phyloP scores from a whole-genome alignment of 805 yeast genomes.

The Brettanomyces custersianus region DNA sequence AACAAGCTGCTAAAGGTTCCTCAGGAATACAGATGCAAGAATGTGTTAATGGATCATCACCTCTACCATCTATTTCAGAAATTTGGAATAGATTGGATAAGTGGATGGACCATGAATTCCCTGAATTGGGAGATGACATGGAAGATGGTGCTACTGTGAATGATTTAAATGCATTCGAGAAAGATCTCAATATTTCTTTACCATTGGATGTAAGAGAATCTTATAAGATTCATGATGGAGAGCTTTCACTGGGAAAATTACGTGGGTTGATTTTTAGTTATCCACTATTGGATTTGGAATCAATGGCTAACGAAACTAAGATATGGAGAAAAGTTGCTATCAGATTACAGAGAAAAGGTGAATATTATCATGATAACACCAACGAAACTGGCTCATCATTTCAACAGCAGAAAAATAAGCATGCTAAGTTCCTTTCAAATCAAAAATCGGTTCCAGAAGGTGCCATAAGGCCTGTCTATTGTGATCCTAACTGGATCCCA shows the following conservation, averaged over 20 bases:
- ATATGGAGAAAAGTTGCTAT: conserved; percentile 71
- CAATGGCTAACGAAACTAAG: conserved; percentile 68
- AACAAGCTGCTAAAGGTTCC: conserved; percentile 41
- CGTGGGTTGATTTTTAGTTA: conserved; percentile 76
- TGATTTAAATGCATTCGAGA: conserved; percentile 77
- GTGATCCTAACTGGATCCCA: conserved; percentile 92
- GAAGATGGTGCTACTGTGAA: conserved; percentile 70
- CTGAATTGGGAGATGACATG: conserved; percentile 73
- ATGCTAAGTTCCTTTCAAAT: conserved; percentile 30
- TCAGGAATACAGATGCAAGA: conserved; percentile 33
- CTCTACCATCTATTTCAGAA: conserved; percentile 54
- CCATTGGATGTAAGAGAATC: conserved; percentile 83
- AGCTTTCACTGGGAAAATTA: conserved; percentile 66
- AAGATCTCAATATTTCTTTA: conserved; percentile 62
- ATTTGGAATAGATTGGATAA: conserved; percentile 87
- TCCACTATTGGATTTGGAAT: conserved; percentile 71
- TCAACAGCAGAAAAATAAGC: conserved; percentile 11
- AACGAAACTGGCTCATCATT: conserved; percentile 7
- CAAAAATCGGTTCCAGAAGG: conserved; percentile 74
- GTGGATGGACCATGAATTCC: conserved; percentile 72
- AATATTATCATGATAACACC: not conserved
- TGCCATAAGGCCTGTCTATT: conserved; percentile 63
- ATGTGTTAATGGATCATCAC: conserved; percentile 37
- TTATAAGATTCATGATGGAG: conserved; percentile 82
- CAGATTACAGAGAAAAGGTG: conserved; percentile 16